These are phyloP conservation scores for Aurifilum marmelostoma DNA, from an alignment of 2,329 filamentous ascomycete species.

Conservation along the genomic window DNA sequence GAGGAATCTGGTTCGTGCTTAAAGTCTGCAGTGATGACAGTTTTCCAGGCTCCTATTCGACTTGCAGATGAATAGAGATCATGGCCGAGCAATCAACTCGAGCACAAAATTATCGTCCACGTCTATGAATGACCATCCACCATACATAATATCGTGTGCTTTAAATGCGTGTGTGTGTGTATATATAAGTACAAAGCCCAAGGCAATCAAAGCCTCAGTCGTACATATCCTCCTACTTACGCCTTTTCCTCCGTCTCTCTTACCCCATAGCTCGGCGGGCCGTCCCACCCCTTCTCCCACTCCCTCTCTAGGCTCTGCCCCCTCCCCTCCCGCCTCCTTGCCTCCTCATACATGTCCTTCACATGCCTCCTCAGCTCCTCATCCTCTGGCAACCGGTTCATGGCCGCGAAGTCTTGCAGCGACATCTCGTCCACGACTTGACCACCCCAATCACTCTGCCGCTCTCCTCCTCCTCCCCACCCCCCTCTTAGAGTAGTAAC, in stretches of 20 bases:
- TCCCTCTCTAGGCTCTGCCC: conserved; percentile 6
- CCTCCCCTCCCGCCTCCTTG: conserved; percentile 17
- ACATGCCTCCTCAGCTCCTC: conserved; percentile 23
- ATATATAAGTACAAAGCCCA: not conserved
- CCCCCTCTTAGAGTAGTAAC: no score
- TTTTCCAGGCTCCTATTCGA: not conserved
- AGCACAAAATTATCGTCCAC: not conserved
- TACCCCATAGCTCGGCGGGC: not conserved
- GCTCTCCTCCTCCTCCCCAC: not conserved
- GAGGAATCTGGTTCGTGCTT: not conserved
- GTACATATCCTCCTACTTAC: not conserved
- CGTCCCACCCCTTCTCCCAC: conserved; percentile 1
- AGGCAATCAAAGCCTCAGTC: no score
- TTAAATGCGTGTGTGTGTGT: no score
- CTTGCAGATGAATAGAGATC: not conserved
- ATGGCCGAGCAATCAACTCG: not conserved
- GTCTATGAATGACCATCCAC: not conserved
- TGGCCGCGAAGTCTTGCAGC: conserved; percentile 17
- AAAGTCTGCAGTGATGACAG: not conserved
- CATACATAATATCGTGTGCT: not conserved
- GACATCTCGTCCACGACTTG: conserved; percentile 16
- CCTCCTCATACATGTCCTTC: conserved; percentile 18
- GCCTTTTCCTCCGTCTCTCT: not conserved
- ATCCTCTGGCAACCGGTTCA: conserved; percentile 20
- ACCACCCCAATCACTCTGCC: not conserved